Conservation (phyloP, 2,329 filamentous ascomycete genomes). For the Calonectria naviculata region DNA sequence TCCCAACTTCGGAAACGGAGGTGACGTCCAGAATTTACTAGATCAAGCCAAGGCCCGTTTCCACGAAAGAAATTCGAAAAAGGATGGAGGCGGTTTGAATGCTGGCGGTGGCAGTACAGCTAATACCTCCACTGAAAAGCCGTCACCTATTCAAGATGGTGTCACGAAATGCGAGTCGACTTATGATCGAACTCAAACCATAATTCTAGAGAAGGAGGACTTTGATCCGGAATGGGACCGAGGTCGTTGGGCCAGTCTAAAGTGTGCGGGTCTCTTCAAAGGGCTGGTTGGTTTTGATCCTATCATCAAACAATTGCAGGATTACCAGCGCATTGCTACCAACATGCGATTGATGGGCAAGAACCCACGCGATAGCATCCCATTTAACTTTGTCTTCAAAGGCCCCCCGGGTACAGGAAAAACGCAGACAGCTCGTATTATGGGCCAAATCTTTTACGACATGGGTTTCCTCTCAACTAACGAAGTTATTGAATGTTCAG, state of each 20-base stretch:
- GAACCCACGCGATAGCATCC: constrained; percentile 64
- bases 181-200: constrained; percentile 31
- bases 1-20: constrained; percentile 80
- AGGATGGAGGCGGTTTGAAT: neutral
- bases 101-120: neutral
- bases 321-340: constrained; percentile 64
- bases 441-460: constrained; percentile 80
- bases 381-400: constrained; percentile 76
- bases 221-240: constrained; percentile 70
- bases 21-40: constrained; percentile 72
- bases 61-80: neutral
- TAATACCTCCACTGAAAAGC: neutral
- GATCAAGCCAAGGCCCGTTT: neutral
- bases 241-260: constrained; percentile 43
- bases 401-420: constrained; percentile 77
- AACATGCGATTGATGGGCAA: constrained; percentile 62
- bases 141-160: constrained; percentile 28
- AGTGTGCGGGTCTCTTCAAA: constrained; percentile 66
- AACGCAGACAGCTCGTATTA: constrained; percentile 74
- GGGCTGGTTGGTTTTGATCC: constrained; percentile 69
- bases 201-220: constrained; percentile 52
- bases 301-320: constrained; percentile 64
- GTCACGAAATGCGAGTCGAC: constrained; percentile 28
- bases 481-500: constrained; percentile 74
- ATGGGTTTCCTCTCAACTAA: constrained; percentile 73